Base-by-base conservation (phyloP, 352 stramenopile genomes). In the Halophytophthora polymorphica region DNA sequence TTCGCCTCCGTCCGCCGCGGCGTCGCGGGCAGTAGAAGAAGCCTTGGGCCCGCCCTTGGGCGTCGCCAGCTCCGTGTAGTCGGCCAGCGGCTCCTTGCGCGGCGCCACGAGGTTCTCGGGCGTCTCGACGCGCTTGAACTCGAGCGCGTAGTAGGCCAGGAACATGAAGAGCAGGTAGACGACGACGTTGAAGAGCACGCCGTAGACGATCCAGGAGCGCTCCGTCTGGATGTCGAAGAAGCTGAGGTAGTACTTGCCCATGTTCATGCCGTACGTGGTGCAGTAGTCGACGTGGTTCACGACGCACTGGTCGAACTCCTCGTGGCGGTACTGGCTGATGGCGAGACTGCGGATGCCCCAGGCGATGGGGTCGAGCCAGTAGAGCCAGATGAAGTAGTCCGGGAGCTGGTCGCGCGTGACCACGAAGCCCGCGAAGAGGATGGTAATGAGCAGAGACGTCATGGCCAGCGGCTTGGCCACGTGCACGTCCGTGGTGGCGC, bases 281-380 rank as follows among this genome's bases (percentile, higher is more conserved):
- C 66, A 77, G 45, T 72, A 80, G 37, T 80, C 28, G 25, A 59
- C 48, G 11, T 40, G 19, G 13, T 53, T 41, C 8, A 66, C 55
- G 2, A 67, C 29, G 45, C 60, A 73, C 18, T 45, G 37, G 23
- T 73, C 43, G 36, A 71, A 70, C n/a, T 49, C 22, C 2, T 47
- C 44, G 36, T 72, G 57, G 21, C 54, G 53, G 48, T 72, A 75
- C 46, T 75, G 58, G 21, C 43, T 69, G 28, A 75, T 50, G 11
- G 62, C 62, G 11, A 80, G 34, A 36, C 50, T 60, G 19, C 72
- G 69, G 18, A 74, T 54, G 11, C 52, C 46, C 74, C 74, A 86
- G 4, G 60, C 44, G 21, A 84, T 67, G 1, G 76, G 76, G 35
- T 83, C 66, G 12, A 86, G 39, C 58, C 64, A 84, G 54, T 82